Percentiles rank a stretch among this genome's conserved stretches.
These are phyloP conservation scores for Exophiala oligosperma DNA, from an alignment of 2,329 filamentous ascomycete genomes.

Conservation along the genomic window DNA sequence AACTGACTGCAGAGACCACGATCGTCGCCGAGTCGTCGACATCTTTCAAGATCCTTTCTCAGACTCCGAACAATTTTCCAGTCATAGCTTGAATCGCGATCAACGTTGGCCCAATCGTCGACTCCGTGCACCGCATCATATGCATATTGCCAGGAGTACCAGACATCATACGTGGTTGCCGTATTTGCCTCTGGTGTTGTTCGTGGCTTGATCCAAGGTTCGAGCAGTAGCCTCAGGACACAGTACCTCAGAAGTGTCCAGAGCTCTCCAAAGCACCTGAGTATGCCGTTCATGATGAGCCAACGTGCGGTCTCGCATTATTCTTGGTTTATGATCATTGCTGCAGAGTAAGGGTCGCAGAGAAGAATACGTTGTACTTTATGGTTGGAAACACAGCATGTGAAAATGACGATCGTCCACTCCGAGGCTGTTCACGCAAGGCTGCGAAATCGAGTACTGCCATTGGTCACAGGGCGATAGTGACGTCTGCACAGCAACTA, in stretches of 20 bases:
- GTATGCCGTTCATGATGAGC: slow-evolving; percentile 8
- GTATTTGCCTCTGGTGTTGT: not conserved
- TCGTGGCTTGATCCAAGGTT: slow-evolving; percentile 15
- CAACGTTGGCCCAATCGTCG: slow-evolving; percentile 16
- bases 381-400: no score
- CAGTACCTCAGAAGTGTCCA: slow-evolving; percentile 14
- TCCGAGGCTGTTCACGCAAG: no score
- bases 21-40: slow-evolving; percentile 17
- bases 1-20: slow-evolving; percentile 21
- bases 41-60: slow-evolving; percentile 22
- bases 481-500: no score
- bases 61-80: slow-evolving; percentile 19
- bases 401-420: no score
- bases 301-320: not conserved
- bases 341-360: not conserved
- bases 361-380: not conserved
- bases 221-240: slow-evolving; percentile 12
- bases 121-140: slow-evolving; percentile 18
- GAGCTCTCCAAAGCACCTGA: slow-evolving; percentile 5
- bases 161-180: slow-evolving; percentile 14
- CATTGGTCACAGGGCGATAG: no score
- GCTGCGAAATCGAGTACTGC: no score
- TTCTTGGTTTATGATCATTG: not conserved
- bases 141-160: slow-evolving; percentile 8
- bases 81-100: slow-evolving; percentile 18